These are phyloP conservation scores for Quercus variabilis DNA, from an alignment of 306 rosid species.

Conservation along the genomic window DNA sequence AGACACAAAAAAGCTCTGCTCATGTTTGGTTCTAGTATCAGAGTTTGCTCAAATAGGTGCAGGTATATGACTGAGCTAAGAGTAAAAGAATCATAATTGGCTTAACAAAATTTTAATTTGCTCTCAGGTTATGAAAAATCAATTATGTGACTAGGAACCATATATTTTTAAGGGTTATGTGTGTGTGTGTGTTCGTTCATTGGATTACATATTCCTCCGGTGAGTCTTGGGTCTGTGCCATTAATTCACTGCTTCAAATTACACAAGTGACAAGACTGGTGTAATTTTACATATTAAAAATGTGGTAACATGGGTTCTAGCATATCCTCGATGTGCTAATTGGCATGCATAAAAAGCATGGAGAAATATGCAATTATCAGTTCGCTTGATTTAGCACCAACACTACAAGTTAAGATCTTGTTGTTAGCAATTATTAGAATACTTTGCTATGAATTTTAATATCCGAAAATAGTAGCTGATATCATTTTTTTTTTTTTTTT, in stretches of 20 bases:
- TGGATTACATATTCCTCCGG: no score
- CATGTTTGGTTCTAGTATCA: conserved; percentile 73
- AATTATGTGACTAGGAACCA: neutral
- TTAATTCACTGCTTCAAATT: neutral
- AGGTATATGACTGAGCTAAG: conserved; percentile 42
- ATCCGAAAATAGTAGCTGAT: neutral
- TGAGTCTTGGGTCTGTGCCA: neutral
- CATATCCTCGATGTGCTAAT: no score
- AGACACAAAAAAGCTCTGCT: conserved; percentile 87
- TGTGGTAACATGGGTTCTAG: no score
- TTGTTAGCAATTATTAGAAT: neutral
- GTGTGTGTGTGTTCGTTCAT: no score
- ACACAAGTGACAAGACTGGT: neutral
- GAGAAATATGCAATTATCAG: no score
- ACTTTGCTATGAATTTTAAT: neutral
- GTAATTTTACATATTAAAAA: neutral
- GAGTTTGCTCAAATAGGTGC: conserved; percentile 72
- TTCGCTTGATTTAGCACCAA: no score
- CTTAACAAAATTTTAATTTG: neutral
- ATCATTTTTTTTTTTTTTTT: neutral
- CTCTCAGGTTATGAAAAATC: neutral
- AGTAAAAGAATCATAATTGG: neutral
- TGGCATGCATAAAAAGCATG: no score
- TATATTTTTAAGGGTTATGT: no score
- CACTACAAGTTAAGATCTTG: neutral